A percentile compares a stretch with the other conserved stretches of the same genome.
Evolutionary conservation across 257 asterid species (phyloP).

Genomic region (Przewalskia tangutica): DNA sequence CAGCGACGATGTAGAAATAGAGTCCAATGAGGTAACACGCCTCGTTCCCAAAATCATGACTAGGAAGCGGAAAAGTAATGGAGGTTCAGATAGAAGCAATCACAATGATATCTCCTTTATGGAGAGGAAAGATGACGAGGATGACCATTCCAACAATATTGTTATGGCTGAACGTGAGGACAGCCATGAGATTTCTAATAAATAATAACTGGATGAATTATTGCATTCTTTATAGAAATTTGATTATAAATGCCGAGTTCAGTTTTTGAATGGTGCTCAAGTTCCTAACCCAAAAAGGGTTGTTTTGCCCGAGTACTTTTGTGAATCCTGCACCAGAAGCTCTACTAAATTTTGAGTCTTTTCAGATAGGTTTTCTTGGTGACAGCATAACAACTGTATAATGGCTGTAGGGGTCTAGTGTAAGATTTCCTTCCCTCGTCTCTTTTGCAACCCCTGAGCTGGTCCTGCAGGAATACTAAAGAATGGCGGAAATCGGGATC

Average conservation of each 20-base stretch:
- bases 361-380: not conserved
- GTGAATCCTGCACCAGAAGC: not conserved
- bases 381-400: not conserved
- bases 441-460: not conserved
- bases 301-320: not conserved
- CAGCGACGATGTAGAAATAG: slow-evolving; percentile 42
- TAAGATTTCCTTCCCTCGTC: not conserved
- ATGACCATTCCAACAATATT: slow-evolving; percentile 19
- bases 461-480: not conserved
- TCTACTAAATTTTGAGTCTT: not conserved
- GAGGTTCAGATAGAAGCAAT: slow-evolving; percentile 27
- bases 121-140: slow-evolving; percentile 9
- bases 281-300: not conserved
- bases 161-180: slow-evolving; percentile 49
- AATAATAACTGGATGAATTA: slow-evolving; percentile 9
- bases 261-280: not conserved
- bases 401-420: too few species aligned
- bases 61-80: slow-evolving; percentile 41
- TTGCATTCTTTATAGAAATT: not conserved
- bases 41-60: slow-evolving; percentile 60
- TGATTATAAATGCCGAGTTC: not conserved
- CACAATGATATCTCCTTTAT: slow-evolving; percentile 23
- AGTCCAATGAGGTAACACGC: slow-evolving; percentile 38
- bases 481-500: not conserved
- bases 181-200: slow-evolving; percentile 31